A percentile compares a stretch with the other conserved stretches of the same genome.
Evolutionary conservation across 305 asterid species (phyloP).

Genomic region (Fraxinus greggii): DNA sequence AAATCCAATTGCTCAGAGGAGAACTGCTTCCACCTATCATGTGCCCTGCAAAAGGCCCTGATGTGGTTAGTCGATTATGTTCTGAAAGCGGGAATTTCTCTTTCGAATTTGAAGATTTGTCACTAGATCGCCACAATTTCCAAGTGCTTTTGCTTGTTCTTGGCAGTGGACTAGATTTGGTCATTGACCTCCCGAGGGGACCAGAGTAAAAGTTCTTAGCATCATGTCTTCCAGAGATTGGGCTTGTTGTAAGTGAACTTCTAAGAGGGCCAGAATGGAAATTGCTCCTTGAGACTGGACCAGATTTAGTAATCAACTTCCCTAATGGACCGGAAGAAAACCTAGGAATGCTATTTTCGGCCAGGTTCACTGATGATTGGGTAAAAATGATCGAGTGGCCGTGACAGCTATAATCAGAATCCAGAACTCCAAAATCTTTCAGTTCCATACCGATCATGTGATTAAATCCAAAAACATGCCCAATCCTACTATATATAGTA

Average conservation of each 20-base stretch:
- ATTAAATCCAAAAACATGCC: slow-evolving; percentile 67
- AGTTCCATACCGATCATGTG: slow-evolving; percentile 39
- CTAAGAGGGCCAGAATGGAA: slow-evolving; percentile 68
- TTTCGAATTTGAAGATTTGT: slow-evolving; percentile 35
- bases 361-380: slow-evolving; percentile 74
- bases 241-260: slow-evolving; percentile 40
- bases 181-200: slow-evolving; percentile 50
- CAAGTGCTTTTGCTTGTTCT: slow-evolving; percentile 44
- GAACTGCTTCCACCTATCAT: slow-evolving; percentile 36
- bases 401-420: slow-evolving; percentile 45
- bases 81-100: slow-evolving; percentile 37
- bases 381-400: slow-evolving; percentile 60
- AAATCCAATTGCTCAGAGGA: slow-evolving; percentile 23
- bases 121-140: slow-evolving; percentile 61
- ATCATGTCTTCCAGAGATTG: slow-evolving; percentile 37
- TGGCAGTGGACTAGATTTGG: slow-evolving; percentile 46
- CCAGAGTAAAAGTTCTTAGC: slow-evolving; percentile 53
- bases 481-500: slow-evolving; percentile 64
- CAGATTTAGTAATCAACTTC: slow-evolving; percentile 44
- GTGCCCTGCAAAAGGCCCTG: slow-evolving; percentile 41
- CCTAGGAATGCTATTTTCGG: slow-evolving; percentile 54
- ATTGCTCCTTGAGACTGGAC: slow-evolving; percentile 51
- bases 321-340: slow-evolving; percentile 50
- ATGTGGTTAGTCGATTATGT: slow-evolving; percentile 29
- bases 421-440: slow-evolving; percentile 44